A percentile compares a stretch with the other conserved stretches of the same genome.
Conservation (phyloP, 2,329 filamentous ascomycete genomes). For the Rutstroemia sp. region DNA sequence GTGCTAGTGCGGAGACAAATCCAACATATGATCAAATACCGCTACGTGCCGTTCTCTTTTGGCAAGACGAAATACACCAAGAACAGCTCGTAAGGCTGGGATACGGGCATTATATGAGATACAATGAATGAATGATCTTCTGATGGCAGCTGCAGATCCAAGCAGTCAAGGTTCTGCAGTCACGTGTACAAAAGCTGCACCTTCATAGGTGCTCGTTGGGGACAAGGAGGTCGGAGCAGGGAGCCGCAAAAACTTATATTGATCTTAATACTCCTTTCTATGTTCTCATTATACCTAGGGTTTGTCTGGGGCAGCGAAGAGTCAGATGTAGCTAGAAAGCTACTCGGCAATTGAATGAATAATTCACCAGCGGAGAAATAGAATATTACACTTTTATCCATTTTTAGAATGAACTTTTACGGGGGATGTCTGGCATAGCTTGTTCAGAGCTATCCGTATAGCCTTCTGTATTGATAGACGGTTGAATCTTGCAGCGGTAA, state of each 20-base stretch:
- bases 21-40: constrained; percentile 99
- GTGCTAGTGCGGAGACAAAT: constrained; percentile 90
- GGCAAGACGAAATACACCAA: constrained; percentile 79
- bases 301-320: constrained; percentile 1
- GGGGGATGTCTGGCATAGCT: too few species aligned
- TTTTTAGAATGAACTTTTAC: background rate
- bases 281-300: constrained; percentile 15
- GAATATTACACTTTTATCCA: background rate
- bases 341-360: constrained; percentile 4
- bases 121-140: background rate
- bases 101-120: background rate
- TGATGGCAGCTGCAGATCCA: background rate
- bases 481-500: too few species aligned
- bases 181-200: constrained; percentile 13
- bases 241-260: constrained; percentile 12
- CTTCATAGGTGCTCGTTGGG: constrained; percentile 5
- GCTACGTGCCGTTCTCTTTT: constrained; percentile 89
- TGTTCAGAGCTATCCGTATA: too few species aligned
- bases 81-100: constrained; percentile 38
- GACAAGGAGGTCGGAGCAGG: constrained; percentile 1
- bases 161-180: constrained; percentile 8
- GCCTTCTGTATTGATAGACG: too few species aligned
- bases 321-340: background rate
- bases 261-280: constrained; percentile 20
- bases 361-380: background rate